Base-by-base conservation (phyloP, 1,284 basidiomycete species). In the Agaricales sp. region DNA sequence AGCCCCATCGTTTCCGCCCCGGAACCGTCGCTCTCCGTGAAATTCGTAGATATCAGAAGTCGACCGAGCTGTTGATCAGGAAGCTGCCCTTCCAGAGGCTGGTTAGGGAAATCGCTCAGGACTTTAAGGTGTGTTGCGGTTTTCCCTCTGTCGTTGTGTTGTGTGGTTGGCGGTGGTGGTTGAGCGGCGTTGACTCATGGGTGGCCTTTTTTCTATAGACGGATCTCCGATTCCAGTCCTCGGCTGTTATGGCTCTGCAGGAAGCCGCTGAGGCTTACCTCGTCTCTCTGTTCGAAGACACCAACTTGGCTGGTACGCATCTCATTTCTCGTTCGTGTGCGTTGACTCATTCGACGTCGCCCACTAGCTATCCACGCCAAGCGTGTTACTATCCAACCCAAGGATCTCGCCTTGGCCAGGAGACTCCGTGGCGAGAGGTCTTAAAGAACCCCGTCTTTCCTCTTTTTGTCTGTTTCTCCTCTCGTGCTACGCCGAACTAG, bases 11-110 rank as follows among this genome's bases (percentile, higher is more conserved):
- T 66, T 96, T 95, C 89, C 84, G 91, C 68, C 93, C 93, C 61
- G 93, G 93, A 78, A 96, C 93, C 61, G 92, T 97, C 75, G 93
- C 93, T 61, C 90, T 97, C 55, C 90, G 93, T 82, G 93, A 97
- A 75, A 97, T 97, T 61, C 79, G 94, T 71, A 80, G 92, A 67
- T 97, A 97, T 82, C 94, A 96, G 70, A 93, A 92, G 79, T 92
- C 90, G 61, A 92, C 93, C 59, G 91, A 94, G 77, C 80, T 94
- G 62, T 80, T 94, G 62, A 94, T 95, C 76, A 80, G 91, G 73
- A 94, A 94, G 82, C 82, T 94, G 54, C 91, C 92, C 58, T 94
- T 94, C 89, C 91, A 94, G 74, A 78, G 91, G 62, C 80, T 95
- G 58, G 91, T 95, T 56, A 87, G 92, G 80, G 91, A 96, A 74